These are phyloP conservation scores for Oryza meridionalis DNA, from an alignment of 176 grass and related monocot species.

Conservation along the genomic window DNA sequence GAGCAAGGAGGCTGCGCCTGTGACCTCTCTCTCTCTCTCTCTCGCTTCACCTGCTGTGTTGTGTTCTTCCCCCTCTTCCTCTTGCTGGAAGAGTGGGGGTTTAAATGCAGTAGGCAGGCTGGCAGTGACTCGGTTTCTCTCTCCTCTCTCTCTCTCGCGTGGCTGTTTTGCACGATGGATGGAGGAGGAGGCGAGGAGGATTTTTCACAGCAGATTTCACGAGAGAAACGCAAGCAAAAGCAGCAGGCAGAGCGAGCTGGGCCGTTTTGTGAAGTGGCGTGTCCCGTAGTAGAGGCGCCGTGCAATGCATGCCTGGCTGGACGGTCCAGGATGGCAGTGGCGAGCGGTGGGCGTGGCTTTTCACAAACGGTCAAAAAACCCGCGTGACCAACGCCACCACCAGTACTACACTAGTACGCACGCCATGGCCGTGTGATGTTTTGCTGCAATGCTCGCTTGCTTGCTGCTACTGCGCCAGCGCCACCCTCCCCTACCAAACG, in stretches of 20 bases:
- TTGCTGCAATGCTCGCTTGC: too few relatives aligned
- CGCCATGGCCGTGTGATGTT: background rate
- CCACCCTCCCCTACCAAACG: background rate
- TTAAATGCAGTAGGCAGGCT: background rate
- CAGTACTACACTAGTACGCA: background rate
- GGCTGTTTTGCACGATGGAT: background rate
- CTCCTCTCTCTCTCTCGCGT: background rate
- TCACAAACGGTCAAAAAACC: constrained; percentile 41
- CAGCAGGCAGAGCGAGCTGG: background rate
- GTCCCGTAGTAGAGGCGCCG: background rate
- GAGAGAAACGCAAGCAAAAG: background rate
- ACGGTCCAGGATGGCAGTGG: background rate
- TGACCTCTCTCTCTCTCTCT: too few relatives aligned
- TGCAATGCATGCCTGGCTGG: background rate
- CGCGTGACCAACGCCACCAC: background rate
- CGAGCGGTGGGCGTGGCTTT: constrained; percentile 27
- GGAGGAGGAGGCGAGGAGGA: background rate
- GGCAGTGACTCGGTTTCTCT: background rate
- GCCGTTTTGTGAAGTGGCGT: background rate
- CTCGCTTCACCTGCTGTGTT: too few relatives aligned
- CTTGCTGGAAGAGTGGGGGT: background rate
- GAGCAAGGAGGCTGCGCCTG: too few relatives aligned
- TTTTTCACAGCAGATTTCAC: background rate
- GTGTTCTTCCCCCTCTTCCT: too few relatives aligned
- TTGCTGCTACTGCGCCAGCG: too few relatives aligned